Conservation (phyloP, 1,284 basidiomycete genomes). For the Rhodotorula sp. region DNA sequence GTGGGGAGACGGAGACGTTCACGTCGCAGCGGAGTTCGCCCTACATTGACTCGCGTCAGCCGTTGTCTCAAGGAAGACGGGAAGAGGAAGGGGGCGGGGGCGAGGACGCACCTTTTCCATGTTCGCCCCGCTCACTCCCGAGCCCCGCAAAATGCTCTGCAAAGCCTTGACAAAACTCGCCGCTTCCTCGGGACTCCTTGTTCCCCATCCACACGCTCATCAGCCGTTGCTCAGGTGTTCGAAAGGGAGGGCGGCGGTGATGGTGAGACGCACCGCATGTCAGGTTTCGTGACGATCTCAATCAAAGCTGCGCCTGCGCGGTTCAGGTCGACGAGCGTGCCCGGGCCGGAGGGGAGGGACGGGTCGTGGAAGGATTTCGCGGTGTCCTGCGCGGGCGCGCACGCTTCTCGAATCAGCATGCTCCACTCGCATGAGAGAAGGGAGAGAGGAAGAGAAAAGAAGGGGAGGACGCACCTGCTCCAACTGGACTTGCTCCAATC, state of each 20-base stretch:
- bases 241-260: slow-evolving; percentile 50
- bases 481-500: slow-evolving; percentile 90
- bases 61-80: too few species aligned
- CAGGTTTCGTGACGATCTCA: slow-evolving; percentile 94
- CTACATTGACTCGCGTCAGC: slow-evolving; percentile 52
- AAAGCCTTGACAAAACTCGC: slow-evolving; percentile 81
- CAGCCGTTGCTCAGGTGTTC: background rate
- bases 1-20: slow-evolving; percentile 81
- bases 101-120: slow-evolving; percentile 82
- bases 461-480: slow-evolving; percentile 70
- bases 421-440: background rate
- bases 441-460: background rate
- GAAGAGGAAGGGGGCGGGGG: background rate
- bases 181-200: slow-evolving; percentile 83
- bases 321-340: slow-evolving; percentile 80
- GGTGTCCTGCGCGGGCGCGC: slow-evolving; percentile 65
- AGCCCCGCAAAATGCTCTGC: slow-evolving; percentile 73
- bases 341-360: slow-evolving; percentile 53
- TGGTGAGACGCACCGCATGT: slow-evolving; percentile 56
- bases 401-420: background rate
- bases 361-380: slow-evolving; percentile 76
- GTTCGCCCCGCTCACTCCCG: slow-evolving; percentile 89
- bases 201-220: background rate
- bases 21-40: slow-evolving; percentile 93
- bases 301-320: slow-evolving; percentile 84